Base-by-base conservation (phyloP, 345 rosid genomes). In the Populus deltoides region DNA sequence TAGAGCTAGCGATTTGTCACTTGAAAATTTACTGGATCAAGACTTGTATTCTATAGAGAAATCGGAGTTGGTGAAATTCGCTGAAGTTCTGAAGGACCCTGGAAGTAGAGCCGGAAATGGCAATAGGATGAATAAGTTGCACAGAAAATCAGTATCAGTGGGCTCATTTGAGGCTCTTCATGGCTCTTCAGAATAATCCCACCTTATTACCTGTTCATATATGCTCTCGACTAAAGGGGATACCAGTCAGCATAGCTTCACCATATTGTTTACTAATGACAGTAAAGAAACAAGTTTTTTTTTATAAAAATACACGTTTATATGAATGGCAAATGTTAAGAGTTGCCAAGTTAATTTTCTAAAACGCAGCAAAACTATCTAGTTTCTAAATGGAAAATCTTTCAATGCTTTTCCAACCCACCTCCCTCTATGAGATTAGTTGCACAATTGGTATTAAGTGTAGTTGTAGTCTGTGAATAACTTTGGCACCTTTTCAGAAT, bases 61-160 rank as follows among this genome's bases (percentile, higher is more conserved):
- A 82, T 83, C 83, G 1, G 92, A 93, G 69, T 66, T 95, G 86
- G 57, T 72, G 39, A 95, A 93, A 78, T 90, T 76, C 22, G 97
- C 99, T 0, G 87, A 85, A 69, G 97, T 74, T 38, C 81, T 95
- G 51, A 89, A 78, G 79, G 85, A 79, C 57, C 75, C 91, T 6
- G 86, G 81, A n/a, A 36, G 86, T 2, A 13, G 53, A 36, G 55
- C 81, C 38, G 75, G 80, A 38, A 82, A 57, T 17, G 85, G 84
- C 35, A 41, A 85, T 5, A 10, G 43, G n/a, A 43, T 73, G 47
- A 62, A 78, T 16, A 84, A 47, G 49, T 8, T 18, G 25, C 88
- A 75, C 51, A 86, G 84, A 84, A 94, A 85, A 75, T 79, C 92
- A 8, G 84, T 82, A 25, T 90, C 93, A 6, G 3, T 76, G 22